Evolutionary conservation across 495 filamentous ascomycete species (phyloP), one percentile per base, ranked within the genome.

Genomic region (Aspergillus hancockii): DNA sequence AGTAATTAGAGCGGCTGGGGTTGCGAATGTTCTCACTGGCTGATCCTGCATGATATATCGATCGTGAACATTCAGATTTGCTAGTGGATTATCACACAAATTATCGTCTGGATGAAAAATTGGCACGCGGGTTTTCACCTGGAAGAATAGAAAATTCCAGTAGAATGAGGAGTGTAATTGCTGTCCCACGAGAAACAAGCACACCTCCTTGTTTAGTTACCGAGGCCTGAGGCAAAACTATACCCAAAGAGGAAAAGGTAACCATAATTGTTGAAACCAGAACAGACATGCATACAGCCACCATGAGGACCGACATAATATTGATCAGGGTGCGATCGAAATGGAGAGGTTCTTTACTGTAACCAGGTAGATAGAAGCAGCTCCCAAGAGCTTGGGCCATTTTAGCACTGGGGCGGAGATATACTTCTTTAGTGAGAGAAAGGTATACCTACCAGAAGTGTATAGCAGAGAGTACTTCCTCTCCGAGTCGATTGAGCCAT

Each of bases 91-190:
- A 0, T 40, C n/a, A 23, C 51, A 22, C 3, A 32, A 40, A 8
- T 12, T 16, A 9, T 38, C 60, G 49, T 22, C 49, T 18, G 23
- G 18, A 55, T 54, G 52, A 22, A 68, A 63, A 23, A 70, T 52
- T 9, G 46, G 31, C 1, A 57, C 52, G 40, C 71, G 66, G n/a
- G 71, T 63, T 54, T 63, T 55, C 50, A 76, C 54, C 55, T 62
- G 60, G 61, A 73, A 92, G 9, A 89, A 52, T 34, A 91, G 79
- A 62, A 90, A 92, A 5, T 88, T 73, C 49, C 83, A 90, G 90
- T 1, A 91, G 79, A 47, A 88, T 46, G 10, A 91, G 74, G 4
- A 91, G 74, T n/a, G 90, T 79, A 18, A 69, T 51, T 23, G 70
- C 56, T 38, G 52, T 60, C 7, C 52, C 50, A 36, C 54, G 66